A percentile compares a stretch with the other conserved stretches of the same genome.
phyloP scores from a whole-genome alignment of 495 filamentous ascomycete species.

The Neurospora africana region DNA sequence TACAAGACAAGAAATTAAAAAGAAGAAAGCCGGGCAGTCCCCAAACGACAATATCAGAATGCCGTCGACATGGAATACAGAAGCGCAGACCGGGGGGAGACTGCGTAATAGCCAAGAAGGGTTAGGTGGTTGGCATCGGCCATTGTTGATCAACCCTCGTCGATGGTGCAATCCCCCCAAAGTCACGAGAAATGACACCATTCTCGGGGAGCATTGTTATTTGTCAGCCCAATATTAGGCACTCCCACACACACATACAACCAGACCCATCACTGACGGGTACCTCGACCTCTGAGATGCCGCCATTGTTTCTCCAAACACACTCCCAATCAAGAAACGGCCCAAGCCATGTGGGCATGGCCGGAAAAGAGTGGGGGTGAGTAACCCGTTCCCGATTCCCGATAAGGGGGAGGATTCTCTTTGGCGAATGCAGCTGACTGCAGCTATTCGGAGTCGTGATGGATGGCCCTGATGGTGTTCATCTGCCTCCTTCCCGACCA shows the following conservation, averaged over 20 bases:
- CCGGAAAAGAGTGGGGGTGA: slow-evolving; percentile 11
- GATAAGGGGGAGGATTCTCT: slow-evolving; percentile 15
- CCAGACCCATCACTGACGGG: slow-evolving; percentile 6
- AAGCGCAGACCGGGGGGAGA: slow-evolving; percentile 20
- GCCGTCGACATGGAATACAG: slow-evolving; percentile 11
- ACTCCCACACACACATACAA: background rate
- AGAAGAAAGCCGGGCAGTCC: background rate
- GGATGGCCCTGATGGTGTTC: background rate
- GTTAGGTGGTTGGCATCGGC: slow-evolving; percentile 7
- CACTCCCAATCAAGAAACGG: slow-evolving; percentile 17
- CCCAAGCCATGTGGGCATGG: slow-evolving; percentile 11
- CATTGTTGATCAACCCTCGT: slow-evolving; percentile 21
- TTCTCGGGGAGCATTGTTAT: slow-evolving; percentile 23
- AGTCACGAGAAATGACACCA: slow-evolving; percentile 35
- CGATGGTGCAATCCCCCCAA: slow-evolving; percentile 26
- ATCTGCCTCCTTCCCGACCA: background rate
- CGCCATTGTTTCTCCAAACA: background rate
- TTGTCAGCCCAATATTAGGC: slow-evolving; percentile 25
- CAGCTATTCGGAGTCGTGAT: background rate
- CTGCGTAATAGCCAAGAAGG: slow-evolving; percentile 9
- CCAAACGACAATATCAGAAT: slow-evolving; percentile 5
- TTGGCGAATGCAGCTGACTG: slow-evolving; percentile 7
- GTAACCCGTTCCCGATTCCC: slow-evolving; percentile 12
- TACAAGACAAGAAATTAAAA: slow-evolving; percentile 4
- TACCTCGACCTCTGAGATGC: slow-evolving; percentile 10